Conservation (phyloP, 2,329 filamentous ascomycete species). For the Pseudocercospora eumusae region DNA sequence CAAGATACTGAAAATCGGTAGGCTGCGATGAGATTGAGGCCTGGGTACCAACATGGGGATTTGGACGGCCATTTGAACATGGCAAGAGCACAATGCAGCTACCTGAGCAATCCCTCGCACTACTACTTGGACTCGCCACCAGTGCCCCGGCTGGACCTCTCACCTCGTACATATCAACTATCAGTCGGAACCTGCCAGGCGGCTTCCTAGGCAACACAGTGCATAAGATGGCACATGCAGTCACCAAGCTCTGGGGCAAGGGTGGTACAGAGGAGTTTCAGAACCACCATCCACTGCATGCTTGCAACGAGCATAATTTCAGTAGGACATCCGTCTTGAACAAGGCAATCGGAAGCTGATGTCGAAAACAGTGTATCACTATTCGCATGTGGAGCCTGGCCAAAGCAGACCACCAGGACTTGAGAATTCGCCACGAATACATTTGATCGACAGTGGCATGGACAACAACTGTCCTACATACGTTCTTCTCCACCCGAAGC, state of each 20-base stretch:
- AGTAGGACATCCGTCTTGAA: neutral
- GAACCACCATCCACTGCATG: slow-evolving; percentile 41
- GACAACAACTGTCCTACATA: slow-evolving; percentile 42
- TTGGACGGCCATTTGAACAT: slow-evolving; percentile 40
- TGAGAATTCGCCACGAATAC: slow-evolving; percentile 41
- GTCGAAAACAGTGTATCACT: slow-evolving; percentile 37
- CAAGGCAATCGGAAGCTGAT: neutral
- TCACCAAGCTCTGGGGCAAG: slow-evolving; percentile 40
- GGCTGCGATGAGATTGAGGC: slow-evolving; percentile 42
- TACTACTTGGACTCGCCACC: slow-evolving; percentile 39
- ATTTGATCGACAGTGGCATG: slow-evolving; percentile 42
- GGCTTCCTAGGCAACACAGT: slow-evolving; percentile 38
- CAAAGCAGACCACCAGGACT: slow-evolving; percentile 34
- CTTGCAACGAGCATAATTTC: slow-evolving; percentile 35
- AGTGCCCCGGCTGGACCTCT: slow-evolving; percentile 40
- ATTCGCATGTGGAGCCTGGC: slow-evolving; percentile 27
- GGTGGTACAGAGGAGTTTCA: slow-evolving; percentile 40
- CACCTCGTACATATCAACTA: slow-evolving; percentile 39
- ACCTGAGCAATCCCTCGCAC: slow-evolving; percentile 40
- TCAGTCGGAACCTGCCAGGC: slow-evolving; percentile 37
- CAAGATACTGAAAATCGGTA: neutral
- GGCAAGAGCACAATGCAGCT: slow-evolving; percentile 38
- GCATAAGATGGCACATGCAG: slow-evolving; percentile 30
- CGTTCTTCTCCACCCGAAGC: slow-evolving; percentile 34
- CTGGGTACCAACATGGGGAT: slow-evolving; percentile 42